Base-by-base conservation (phyloP, 768 basidiomycete genomes). In the Pholiota microspora region DNA sequence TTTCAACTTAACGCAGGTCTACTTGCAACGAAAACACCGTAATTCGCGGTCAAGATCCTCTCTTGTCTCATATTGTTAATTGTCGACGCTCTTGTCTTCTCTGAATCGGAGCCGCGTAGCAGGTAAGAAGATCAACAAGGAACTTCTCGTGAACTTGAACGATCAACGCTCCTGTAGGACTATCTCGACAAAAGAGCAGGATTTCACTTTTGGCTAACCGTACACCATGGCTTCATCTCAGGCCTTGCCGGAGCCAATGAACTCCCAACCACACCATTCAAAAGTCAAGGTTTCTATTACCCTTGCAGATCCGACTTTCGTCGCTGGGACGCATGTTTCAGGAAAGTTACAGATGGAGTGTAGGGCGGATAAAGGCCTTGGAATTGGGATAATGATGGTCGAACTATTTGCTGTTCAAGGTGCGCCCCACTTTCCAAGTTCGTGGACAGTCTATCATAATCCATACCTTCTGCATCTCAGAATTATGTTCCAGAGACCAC, bases 341-440 rank as follows among this genome's bases (percentile, higher is more conserved):
- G 91, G 91, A 9, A 90, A 86, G 72, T 78, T 92, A 78, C 83
- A 90, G 66, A 76, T 92, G 64, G 90, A 92, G 69, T 88, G 85
- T 69, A 80, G 82, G 60, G 82, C 88, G 1, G 91, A 91, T 71
- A 77, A 75, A 62, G 80, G 85, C 4, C 78, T 93, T 24, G 91
- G 89, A 10, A 81, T 93, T 52, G 81, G 84, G 16, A 67, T 83
- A 12, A 88, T 92, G 61, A 85, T 87, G 81, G 81, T 92, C 32
- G 91, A 92, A 67, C 72, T 93, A 18, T 79, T 85, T 52, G 91
- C 83, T 0, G 75, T 83, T 51, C 85, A 91, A 81, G 88, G 88
- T 85, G 51, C 45, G 71, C 60, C 47, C 24, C 42, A 44, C n/a
- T 36, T 18, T 7, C n/a, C n/a, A n/a, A n/a, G n/a, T n/a, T n/a